Evolutionary conservation across 495 filamentous ascomycete species (phyloP), one percentile per base, ranked within the genome.

Genomic region (Penicillium fimorum): DNA sequence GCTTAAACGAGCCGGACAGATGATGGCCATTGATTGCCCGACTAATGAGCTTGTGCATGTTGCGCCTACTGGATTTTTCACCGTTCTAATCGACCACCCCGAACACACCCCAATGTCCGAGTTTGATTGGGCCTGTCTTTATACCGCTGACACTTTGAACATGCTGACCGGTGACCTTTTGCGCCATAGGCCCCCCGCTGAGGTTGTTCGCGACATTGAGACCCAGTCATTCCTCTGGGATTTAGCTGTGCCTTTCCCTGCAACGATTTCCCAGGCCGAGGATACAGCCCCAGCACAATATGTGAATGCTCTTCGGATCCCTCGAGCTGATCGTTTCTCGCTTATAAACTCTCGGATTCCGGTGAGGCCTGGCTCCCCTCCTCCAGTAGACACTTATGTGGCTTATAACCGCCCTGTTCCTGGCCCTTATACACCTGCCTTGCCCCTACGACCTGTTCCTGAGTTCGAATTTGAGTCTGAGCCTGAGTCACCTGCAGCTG

Each of bases 1-100:
- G 0, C 46, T 47, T 10, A 27, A 27, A 13, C 46, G 29, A 10
- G 29, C 46, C 9, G 46, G 46, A 7, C 27, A 47, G 29, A 47
- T 47, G 46, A 32, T 47, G 46, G 46, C 46, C 29, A 30, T 47
- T 11, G 46, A 47, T 33, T 12, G 27, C 17, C 15, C 46, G 13
- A 15, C 9, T 1, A 20, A 43, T 24, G 46, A 47, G 17, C 29
- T 47, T 17, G 20, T 24, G 41, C 18, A 10, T 13, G 18, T 24
- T 11, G 41, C 13, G 2, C 41, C 41, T 24, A 24, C 10, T 24
- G 17, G 18, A 43, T 43, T 43, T 4, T 43, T 24, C 41, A 43
- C 41, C 4, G 18, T 43, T 7, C 18, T 38, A 2, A 17, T 43
- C 18, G 18, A 43, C 1, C 41, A 18, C 10, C 18, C 2, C 3